Evolutionary conservation across 169 alveolate genomes (phyloP).

Genomic region (Sarcocystis neurona): DNA sequence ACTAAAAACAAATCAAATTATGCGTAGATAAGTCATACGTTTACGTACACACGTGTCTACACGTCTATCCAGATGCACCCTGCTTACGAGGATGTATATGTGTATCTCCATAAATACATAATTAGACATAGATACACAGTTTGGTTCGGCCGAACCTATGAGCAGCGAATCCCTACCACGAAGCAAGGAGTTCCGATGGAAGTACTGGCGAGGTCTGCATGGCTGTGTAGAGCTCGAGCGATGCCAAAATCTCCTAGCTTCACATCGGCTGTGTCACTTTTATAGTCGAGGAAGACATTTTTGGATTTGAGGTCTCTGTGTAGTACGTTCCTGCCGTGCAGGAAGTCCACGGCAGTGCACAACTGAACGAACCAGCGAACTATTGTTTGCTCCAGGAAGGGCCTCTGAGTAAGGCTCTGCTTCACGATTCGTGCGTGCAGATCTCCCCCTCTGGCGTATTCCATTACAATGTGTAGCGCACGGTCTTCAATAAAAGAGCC

Average conservation of each 20-base stretch:
- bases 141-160: too few species aligned
- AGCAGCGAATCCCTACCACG: too few species aligned
- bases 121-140: too few species aligned
- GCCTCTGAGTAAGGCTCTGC: background rate
- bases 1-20: too few species aligned
- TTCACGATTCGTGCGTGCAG: slow-evolving; percentile 26
- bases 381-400: slow-evolving; percentile 25
- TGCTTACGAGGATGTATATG: too few species aligned
- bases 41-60: too few species aligned
- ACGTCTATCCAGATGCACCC: too few species aligned
- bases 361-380: slow-evolving; percentile 85
- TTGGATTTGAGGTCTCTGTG: slow-evolving; percentile 92
- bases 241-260: slow-evolving; percentile 94
- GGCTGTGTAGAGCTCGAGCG: slow-evolving; percentile 90
- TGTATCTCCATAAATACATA: too few species aligned
- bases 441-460: slow-evolving; percentile 81
- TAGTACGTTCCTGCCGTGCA: slow-evolving; percentile 88
- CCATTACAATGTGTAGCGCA: slow-evolving; percentile 86
- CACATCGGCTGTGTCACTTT: slow-evolving; percentile 77
- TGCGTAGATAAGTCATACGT: too few species aligned
- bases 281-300: slow-evolving; percentile 87
- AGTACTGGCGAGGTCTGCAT: slow-evolving; percentile 94
- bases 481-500: slow-evolving; percentile 87
- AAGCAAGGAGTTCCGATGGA: slow-evolving; percentile 99
- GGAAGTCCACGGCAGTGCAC: slow-evolving; percentile 84